phyloP scores from a whole-genome alignment of 306 rosid species.

The Pachyrhizus erosus region DNA sequence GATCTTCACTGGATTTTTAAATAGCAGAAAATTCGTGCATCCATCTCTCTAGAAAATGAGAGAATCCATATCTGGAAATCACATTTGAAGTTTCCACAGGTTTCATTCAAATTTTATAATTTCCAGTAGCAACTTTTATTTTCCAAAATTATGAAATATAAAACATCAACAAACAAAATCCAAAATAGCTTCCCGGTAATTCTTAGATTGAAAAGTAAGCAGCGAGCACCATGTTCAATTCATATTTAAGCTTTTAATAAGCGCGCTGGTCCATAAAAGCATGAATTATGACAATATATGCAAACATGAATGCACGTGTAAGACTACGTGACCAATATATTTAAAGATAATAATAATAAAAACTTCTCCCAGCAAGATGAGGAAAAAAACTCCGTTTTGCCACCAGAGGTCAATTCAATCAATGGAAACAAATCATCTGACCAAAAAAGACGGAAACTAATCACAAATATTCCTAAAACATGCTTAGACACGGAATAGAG shows the following conservation, averaged over 20 bases:
- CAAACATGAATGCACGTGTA: neutral
- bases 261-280: neutral
- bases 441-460: neutral
- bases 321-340: neutral
- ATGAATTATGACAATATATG: neutral
- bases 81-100: neutral
- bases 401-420: neutral
- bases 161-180: neutral
- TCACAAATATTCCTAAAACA: neutral
- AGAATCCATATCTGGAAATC: neutral
- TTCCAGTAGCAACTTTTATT: neutral
- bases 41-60: neutral
- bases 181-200: neutral
- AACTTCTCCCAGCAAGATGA: neutral
- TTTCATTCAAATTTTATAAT: neutral
- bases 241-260: neutral
- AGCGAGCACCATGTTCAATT: neutral
- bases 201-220: neutral
- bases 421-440: neutral
- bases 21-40: neutral
- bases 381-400: neutral
- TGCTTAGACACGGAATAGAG: neutral
- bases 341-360: neutral
- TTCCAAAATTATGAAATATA: neutral
- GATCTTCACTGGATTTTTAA: neutral